phyloP scores from a whole-genome alignment of 2,329 filamentous ascomycete species.

The Xylariaceae sp. region DNA sequence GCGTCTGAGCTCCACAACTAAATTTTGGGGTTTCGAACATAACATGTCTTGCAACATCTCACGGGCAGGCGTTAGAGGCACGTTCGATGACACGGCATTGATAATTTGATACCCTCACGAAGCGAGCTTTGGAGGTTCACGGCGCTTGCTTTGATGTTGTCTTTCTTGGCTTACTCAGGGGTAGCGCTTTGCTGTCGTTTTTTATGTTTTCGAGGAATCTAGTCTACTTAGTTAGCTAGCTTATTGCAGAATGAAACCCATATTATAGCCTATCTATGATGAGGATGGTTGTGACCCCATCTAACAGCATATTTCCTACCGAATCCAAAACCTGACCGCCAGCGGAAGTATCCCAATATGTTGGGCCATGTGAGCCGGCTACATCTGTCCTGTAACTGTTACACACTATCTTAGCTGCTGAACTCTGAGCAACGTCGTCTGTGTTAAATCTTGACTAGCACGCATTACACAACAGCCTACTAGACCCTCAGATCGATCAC shows the following conservation, averaged over 20 bases:
- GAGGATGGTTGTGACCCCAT: not conserved
- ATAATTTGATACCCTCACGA: constrained; percentile 34
- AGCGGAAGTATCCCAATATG: not conserved
- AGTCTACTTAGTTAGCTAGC: constrained; percentile 15
- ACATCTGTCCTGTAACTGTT: not conserved
- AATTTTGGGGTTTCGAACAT: not conserved
- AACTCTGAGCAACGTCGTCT: not conserved
- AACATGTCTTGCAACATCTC: not conserved
- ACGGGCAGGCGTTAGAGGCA: constrained; percentile 5
- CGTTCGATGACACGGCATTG: constrained; percentile 18
- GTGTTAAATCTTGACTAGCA: not conserved
- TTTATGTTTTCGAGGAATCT: constrained; percentile 2
- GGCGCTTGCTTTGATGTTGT: constrained; percentile 19
- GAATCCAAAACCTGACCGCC: not conserved
- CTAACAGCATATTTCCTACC: not conserved
- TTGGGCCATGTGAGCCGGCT: not conserved
- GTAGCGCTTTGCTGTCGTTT: not conserved
- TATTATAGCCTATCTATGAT: not conserved
- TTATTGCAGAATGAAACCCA: constrained; percentile 17
- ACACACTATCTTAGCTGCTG: not conserved
- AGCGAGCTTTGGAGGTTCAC: constrained; percentile 30
- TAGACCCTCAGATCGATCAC: not conserved
- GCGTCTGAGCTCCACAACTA: not conserved
- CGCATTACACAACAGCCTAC: not conserved
- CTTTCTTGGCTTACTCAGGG: constrained; percentile 5